These are phyloP conservation scores for Colletotrichum sp. DNA, from an alignment of 2,329 filamentous ascomycete species.

Conservation along the genomic window DNA sequence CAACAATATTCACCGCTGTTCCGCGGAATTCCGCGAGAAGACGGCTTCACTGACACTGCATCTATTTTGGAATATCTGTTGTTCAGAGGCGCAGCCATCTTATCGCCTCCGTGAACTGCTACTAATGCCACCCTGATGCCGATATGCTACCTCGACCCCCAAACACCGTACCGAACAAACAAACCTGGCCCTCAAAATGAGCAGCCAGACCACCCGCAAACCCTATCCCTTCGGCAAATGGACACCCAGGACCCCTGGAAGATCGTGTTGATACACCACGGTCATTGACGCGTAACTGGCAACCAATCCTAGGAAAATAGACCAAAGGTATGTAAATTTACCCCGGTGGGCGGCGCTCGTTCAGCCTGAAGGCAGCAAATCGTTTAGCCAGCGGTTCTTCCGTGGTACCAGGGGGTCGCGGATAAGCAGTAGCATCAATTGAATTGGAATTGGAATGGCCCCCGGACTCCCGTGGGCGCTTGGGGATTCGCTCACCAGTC, in stretches of 20 bases:
- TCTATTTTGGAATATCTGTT: background rate
- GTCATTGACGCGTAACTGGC: background rate
- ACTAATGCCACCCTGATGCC: background rate
- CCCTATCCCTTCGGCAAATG: background rate
- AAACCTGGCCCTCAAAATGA: background rate
- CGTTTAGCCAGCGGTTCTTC: constrained; percentile 68
- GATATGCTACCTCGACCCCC: background rate
- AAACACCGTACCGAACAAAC: background rate
- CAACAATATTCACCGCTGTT: background rate
- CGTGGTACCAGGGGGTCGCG: constrained; percentile 35
- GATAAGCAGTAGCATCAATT: constrained; percentile 24
- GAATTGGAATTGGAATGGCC: constrained; percentile 34
- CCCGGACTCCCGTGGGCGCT: constrained; percentile 61
- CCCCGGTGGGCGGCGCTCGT: constrained; percentile 37
- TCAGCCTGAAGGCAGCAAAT: constrained; percentile 71
- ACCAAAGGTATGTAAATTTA: background rate
- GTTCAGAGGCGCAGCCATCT: background rate
- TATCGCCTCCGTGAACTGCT: background rate
- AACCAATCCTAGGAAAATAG: background rate
- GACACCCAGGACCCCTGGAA: background rate
- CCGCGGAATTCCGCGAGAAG: background rate
- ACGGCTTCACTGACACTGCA: background rate
- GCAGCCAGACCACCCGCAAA: background rate
- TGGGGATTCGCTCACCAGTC: constrained; percentile 95
- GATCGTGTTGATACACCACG: background rate